Base-by-base conservation (phyloP, 192 early-diverging fungal genomes). In the Mortierella antarctica region DNA sequence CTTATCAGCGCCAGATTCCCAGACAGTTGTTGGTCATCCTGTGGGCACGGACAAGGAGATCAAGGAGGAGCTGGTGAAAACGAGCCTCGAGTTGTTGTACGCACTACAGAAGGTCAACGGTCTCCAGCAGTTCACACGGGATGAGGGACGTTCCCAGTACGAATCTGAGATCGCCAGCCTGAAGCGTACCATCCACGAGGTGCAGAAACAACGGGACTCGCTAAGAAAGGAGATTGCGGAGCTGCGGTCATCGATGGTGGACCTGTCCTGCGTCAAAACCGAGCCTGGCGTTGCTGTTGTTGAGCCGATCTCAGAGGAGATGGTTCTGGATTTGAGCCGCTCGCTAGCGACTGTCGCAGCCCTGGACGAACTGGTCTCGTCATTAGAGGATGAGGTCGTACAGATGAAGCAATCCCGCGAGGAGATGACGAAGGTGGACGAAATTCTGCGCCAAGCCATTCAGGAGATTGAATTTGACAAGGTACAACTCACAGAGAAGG, bases 341-440 rank as follows among this genome's bases (percentile, higher is more conserved):
- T 65, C 73, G 4, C 13, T 47, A 0, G 56, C 41, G 0, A 47
- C 51, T n/a, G 62, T 68, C 12, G 47, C 42, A n/a, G n/a, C 73
- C 1, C 48, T 75, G 41, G 65, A 61, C 31, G 52, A 56, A 14
- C 15, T 44, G 20, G 23, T 71, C 9, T 11, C 17, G 21, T 48
- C 55, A 7, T 40, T 57, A 20, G 72, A 74, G 49, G 57, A 65
- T 4, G 57, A 74, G 20, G 57, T 51, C 15, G n/a, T 23, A 21
- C 21, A 57, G 6, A 52, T 61, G 41, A 45, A 21, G 53, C 62
- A 17, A 17, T 47, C 46, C 12, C 57, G 61, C 8, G 58, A 54
- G 9, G 18, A 65, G 1, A 49, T 59, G 57, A n/a, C 13, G 6
- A 40, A 39, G 31, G 40, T 54, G 4, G 42, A 52, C 11, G 57